Base-by-base conservation (phyloP, 768 basidiomycete species). In the Boletus pseudopeckii region DNA sequence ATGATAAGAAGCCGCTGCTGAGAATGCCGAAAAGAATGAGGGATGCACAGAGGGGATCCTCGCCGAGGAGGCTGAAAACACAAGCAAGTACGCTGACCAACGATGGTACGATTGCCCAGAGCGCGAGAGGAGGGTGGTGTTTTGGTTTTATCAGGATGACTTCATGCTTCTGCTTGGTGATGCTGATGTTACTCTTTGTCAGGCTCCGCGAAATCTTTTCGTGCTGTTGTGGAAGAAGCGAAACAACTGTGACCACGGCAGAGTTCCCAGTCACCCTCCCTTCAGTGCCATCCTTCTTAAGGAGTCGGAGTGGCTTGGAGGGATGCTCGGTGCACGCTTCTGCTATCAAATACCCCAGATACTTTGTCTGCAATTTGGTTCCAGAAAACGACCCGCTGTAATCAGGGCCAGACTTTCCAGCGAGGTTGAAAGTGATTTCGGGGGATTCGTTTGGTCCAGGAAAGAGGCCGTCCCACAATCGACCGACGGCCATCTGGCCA, bases 371-470 rank as follows among this genome's bases (percentile, higher is more conserved):
- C 76, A 40, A 73, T 68, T 50, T 75, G 79, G 57, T 88, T 70
- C 68, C 87, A 78, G 46, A 92, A 72, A n/a, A 84, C 58, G 88
- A 82, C 1, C 87, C 83, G 56, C 84, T 83, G 68, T 82, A 92
- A 58, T 88, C 87, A 39, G 89, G 89, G 2, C 72, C 72, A 39
- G n/a, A 13, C 42, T 56, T 54, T 15, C 68, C 72, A n/a, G 57
- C 60, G 41, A 72, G 48, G 7, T 53, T 55, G 44, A 72, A 72
- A 13, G 64, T 61, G n/a, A 41, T 8, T 26, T 62, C 50, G 1
- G 72, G 67, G 22, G 64, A 38, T 28, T 64, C 56, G 28, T 68
- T 64, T 37, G 57, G 53, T 18, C 71, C 72, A 10, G 71, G 71
- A 38, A 68, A 72, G n/a, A 73, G 32, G 10, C 54, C 66, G 41